A percentile compares a stretch with the other conserved stretches of the same genome.
Conservation (phyloP, 2,329 filamentous ascomycete genomes). For the Chaetomium sp. region DNA sequence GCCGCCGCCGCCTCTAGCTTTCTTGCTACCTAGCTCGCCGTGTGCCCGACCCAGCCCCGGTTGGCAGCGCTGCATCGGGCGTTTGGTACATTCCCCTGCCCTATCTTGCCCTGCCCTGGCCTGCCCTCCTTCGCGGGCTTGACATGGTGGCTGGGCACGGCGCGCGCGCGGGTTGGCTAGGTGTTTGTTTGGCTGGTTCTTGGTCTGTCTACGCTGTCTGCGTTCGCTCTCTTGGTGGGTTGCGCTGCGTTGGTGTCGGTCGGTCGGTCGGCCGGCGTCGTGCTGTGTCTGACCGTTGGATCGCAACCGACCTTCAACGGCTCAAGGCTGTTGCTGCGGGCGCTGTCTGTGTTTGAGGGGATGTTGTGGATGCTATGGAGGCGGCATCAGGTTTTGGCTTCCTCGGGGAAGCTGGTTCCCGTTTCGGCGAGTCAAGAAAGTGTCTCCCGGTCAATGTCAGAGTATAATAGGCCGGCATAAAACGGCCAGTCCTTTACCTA, state of each 20-base stretch:
- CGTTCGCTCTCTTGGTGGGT: neutral
- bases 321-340: no score
- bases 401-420: neutral
- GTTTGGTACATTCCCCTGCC: no score
- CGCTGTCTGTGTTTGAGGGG: no score
- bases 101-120: no score
- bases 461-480: neutral
- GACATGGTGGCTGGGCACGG: neutral
- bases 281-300: neutral
- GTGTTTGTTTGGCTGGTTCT: neutral
- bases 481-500: no score
- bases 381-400: neutral
- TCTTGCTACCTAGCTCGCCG: neutral
- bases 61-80: conserved; percentile 2
- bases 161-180: neutral
- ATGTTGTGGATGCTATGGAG: no score
- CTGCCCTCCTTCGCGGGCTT: no score
- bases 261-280: neutral
- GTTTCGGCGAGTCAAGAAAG: neutral
- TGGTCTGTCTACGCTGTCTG: neutral
- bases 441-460: neutral
- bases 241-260: neutral
- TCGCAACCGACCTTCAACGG: no score
- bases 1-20: neutral
- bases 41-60: neutral